Evolutionary conservation across 2,329 filamentous ascomycete species (phyloP), one percentile per base, ranked within the genome.

Genomic region (Ceratocystis eucalypticola): DNA sequence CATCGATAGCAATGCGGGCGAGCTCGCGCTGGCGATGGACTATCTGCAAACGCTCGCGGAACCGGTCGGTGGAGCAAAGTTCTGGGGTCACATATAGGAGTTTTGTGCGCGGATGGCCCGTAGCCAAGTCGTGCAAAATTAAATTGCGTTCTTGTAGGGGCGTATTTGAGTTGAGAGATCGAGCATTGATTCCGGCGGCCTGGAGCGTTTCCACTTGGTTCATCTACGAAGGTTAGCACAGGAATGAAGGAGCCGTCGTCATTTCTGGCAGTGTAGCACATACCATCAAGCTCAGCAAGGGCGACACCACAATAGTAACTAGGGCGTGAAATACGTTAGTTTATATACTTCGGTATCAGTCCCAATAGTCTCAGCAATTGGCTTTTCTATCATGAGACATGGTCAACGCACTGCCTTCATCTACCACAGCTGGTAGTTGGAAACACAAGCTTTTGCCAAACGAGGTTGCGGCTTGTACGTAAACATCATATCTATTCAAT

Each of bases 371-470:
- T n/a, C 53, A 6, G 8, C 22, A 25, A 62, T n/a, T 48, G 55
- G 6, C 3, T 59, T n/a, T n/a, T 59, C 17, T n/a, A 17, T 22
- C 1, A 15, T 37, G 50, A 48, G 41, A 22, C 12, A 41, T 5
- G 20, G 45, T 46, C 5, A 44, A 82, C 86, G 72, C 77, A 91
- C 89, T 91, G 70, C 93, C 93, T 74, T 87, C 84, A 72, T 93
- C 88, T 66, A 96, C 86, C 41, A 96, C 86, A 28, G 92, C 92
- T 7, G 92, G 92, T 0, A 96, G 80, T 74, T 96, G 92, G 73
- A 93, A 96, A 77, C 93, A 96, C 65, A 96, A 76, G 72, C 90
- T 95, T 76, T 96, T 96, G 53, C 92, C 93, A 74, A 96, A 96
- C 8, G 88, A 90, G 2, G 89, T 92, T 65, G 89, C 89, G 61